Evolutionary conservation across 768 basidiomycete species (phyloP).

Genomic region (Tricholoma bakamatsutake): DNA sequence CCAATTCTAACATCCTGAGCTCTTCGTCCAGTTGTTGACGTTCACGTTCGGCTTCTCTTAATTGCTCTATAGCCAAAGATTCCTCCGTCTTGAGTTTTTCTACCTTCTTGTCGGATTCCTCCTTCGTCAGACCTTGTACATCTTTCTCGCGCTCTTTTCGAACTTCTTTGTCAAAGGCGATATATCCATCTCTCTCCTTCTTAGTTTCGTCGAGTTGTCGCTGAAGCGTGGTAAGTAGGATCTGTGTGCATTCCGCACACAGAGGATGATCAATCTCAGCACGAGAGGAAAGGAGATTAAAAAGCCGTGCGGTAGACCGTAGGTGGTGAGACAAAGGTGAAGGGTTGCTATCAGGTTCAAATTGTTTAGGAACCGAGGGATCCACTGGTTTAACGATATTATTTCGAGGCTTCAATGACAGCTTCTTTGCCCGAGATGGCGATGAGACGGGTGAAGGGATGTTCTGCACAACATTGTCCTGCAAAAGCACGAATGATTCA

Average conservation of each 20-base stretch:
- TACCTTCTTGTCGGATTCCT: conserved; percentile 69
- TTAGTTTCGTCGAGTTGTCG: conserved; percentile 84
- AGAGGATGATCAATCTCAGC: conserved; percentile 89
- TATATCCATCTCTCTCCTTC: conserved; percentile 88
- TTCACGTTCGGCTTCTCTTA: conserved; percentile 73
- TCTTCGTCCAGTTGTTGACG: conserved; percentile 72
- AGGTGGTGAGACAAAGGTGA: conserved; percentile 76
- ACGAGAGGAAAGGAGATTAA: conserved; percentile 70
- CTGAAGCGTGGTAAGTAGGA: conserved; percentile 68
- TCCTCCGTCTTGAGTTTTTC: conserved; percentile 68
- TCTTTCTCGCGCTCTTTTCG: conserved; percentile 77
- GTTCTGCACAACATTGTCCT: conserved; percentile 72
- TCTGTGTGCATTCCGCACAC: conserved; percentile 90
- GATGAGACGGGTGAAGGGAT: conserved; percentile 54
- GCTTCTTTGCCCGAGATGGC: conserved; percentile 37
- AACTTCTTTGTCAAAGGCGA: conserved; percentile 87
- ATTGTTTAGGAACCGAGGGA: conserved; percentile 24
- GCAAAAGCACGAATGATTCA: conserved; percentile 88
- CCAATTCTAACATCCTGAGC: conserved; percentile 59
- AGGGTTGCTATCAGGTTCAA: conserved; percentile 52
- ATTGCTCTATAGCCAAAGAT: conserved; percentile 61
- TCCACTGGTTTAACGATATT: conserved; percentile 22
- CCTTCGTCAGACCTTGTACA: conserved; percentile 50
- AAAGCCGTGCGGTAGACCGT: conserved; percentile 66
- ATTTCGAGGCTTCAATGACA: conserved; percentile 30